phyloP scores from a whole-genome alignment of 140 eudicot genomes.

The Eryngium alpinum region DNA sequence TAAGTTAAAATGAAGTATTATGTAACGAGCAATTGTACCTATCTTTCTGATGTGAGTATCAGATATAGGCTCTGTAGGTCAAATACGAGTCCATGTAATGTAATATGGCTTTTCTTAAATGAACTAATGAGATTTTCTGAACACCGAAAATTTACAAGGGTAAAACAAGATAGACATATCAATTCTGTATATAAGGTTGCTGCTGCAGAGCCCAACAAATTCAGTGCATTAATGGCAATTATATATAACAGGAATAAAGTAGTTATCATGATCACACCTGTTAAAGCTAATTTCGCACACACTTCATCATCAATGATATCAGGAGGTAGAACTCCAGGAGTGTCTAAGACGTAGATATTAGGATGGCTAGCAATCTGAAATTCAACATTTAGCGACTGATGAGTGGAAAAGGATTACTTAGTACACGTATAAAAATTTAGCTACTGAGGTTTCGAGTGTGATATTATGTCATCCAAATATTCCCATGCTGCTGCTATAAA shows the following conservation, averaged over 20 bases:
- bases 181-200: neutral
- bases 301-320: slow-evolving; percentile 41
- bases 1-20: neutral
- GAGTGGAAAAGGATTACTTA: neutral
- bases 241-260: neutral
- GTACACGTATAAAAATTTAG: neutral
- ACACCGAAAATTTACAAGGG: neutral
- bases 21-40: neutral
- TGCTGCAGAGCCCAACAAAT: neutral
- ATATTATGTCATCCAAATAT: neutral
- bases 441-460: neutral
- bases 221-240: neutral
- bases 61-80: neutral
- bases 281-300: slow-evolving; percentile 73
- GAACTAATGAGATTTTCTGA: neutral
- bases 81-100: neutral
- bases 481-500: neutral
- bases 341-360: slow-evolving; percentile 65
- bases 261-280: slow-evolving; percentile 31
- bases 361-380: slow-evolving; percentile 91
- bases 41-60: neutral
- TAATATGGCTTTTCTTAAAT: neutral
- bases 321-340: slow-evolving; percentile 84
- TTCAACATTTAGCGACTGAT: slow-evolving; percentile 3
- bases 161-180: neutral